Conservation (phyloP, 495 filamentous ascomycete species). For the Daldinia caldariorum region DNA sequence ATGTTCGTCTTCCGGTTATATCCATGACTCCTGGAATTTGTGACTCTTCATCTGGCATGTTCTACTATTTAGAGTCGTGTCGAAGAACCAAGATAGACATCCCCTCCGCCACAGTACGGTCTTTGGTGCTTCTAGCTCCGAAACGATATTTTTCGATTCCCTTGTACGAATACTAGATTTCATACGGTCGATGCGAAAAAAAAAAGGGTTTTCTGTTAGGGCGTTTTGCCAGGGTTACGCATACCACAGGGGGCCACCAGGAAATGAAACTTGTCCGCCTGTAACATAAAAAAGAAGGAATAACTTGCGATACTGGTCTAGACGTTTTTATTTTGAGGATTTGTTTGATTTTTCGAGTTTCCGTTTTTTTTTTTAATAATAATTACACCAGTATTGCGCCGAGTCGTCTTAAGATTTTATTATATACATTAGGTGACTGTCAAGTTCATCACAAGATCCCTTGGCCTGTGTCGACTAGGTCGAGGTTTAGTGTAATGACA, state of each 20-base stretch:
- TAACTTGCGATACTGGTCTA: not conserved
- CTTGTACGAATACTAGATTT: not conserved
- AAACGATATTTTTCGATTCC: conserved; percentile 1
- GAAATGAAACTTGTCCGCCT: not conserved
- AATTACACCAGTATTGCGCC: not conserved
- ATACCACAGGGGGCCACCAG: not conserved
- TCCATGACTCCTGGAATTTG: not conserved
- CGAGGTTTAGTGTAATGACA: no score
- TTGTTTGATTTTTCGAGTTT: not conserved
- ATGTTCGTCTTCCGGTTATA: not conserved
- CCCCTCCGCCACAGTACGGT: not conserved
- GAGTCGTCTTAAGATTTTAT: not conserved
- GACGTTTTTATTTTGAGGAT: not conserved
- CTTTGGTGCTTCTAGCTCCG: conserved; percentile 7
- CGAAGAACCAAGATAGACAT: not conserved
- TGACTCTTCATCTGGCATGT: not conserved
- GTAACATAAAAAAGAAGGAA: conserved; percentile 1
- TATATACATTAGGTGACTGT: no score
- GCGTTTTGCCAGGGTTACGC: not conserved
- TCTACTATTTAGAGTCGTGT: not conserved
- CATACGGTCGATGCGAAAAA: not conserved
- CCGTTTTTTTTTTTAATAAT: not conserved
- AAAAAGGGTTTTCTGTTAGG: not conserved
- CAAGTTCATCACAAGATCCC: no score
- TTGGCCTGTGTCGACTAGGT: no score